These are phyloP conservation scores for Neurospora sp. DNA, from an alignment of 495 filamentous ascomycete genomes.

Conservation along the genomic window DNA sequence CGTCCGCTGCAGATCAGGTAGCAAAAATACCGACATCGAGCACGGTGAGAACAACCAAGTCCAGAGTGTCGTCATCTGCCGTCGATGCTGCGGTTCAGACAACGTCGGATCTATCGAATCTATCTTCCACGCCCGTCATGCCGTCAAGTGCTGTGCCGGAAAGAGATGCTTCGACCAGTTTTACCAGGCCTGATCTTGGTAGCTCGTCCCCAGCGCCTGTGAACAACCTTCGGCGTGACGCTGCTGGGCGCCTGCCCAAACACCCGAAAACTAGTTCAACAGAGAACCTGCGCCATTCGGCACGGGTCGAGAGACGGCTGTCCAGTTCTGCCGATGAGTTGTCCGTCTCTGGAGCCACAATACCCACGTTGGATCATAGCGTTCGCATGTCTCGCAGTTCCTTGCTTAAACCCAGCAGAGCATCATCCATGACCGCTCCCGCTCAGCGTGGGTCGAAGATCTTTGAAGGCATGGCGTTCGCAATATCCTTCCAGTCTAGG, in stretches of 20 bases:
- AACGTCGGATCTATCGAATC: not conserved
- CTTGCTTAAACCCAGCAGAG: constrained; percentile 4
- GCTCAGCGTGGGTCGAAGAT: constrained; percentile 24
- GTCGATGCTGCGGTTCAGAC: not conserved
- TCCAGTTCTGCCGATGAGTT: constrained; percentile 35
- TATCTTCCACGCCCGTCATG: constrained; percentile 26
- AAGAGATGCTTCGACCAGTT: constrained; percentile 9
- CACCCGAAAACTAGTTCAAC: constrained; percentile 11
- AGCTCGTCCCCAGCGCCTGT: constrained; percentile 25
- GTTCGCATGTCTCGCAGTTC: constrained; percentile 16
- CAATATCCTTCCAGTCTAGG: constrained; percentile 52
- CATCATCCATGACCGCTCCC: not conserved
- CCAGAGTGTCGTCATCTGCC: not conserved
- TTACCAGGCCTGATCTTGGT: not conserved
- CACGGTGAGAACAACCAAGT: not conserved
- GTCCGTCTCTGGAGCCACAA: constrained; percentile 15
- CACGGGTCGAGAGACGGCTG: constrained; percentile 12
- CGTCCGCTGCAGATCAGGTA: not conserved
- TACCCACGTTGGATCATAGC: constrained; percentile 24
- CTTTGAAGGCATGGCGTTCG: constrained; percentile 73
- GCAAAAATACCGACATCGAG: not conserved
- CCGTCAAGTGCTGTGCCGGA: constrained; percentile 19
- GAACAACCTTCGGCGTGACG: constrained; percentile 17
- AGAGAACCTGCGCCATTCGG: constrained; percentile 15
- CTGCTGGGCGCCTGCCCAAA: constrained; percentile 11